A percentile compares a stretch with the other conserved stretches of the same genome.
Evolutionary conservation across 345 rosid species (phyloP).

Genomic region (Ricinus communis): DNA sequence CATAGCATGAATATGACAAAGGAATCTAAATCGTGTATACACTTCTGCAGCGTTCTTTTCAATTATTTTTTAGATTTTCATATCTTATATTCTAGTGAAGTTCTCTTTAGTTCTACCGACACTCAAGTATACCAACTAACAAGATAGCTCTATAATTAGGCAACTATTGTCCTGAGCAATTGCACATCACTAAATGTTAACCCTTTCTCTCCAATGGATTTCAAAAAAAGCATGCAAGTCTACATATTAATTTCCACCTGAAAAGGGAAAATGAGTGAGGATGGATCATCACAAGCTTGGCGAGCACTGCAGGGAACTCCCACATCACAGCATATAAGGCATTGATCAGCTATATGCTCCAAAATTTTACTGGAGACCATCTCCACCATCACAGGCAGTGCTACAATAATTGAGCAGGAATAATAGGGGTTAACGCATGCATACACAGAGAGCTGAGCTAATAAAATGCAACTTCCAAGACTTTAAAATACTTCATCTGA

Average conservation of each 20-base stretch:
- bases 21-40: too few species aligned
- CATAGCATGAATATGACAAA: too few species aligned
- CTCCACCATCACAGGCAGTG: conserved; percentile 80
- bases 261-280: conserved; percentile 90
- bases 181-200: too few species aligned
- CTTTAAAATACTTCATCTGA: neutral
- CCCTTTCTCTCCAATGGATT: too few species aligned
- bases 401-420: conserved; percentile 43
- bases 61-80: too few species aligned
- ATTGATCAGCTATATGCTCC: conserved; percentile 88
- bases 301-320: conserved; percentile 85
- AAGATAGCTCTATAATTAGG: neutral
- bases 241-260: conserved; percentile 55
- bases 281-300: conserved; percentile 85
- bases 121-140: neutral
- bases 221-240: neutral
- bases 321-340: conserved; percentile 90
- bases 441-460: neutral
- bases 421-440: neutral
- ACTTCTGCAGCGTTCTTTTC: too few species aligned
- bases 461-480: neutral
- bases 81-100: too few species aligned
- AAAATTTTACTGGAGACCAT: conserved; percentile 65
- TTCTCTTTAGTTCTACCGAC: too few species aligned
- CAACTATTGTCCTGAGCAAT: too few species aligned